Evolutionary conservation across 2,329 filamentous ascomycete species (phyloP), one percentile per base, ranked within the genome.

Genomic region (Ophiosphaerella narmari): DNA sequence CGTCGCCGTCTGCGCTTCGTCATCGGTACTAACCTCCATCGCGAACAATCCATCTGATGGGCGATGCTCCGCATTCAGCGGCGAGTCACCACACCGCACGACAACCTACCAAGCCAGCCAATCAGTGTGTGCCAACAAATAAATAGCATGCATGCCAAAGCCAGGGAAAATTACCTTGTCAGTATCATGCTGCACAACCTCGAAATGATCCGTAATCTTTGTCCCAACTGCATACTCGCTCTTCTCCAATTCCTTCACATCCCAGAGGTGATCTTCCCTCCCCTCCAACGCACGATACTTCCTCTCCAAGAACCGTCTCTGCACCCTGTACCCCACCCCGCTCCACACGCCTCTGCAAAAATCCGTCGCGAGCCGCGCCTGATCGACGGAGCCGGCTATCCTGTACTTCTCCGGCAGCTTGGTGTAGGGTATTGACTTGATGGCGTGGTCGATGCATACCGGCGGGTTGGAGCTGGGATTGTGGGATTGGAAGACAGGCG

Each of bases 171-270:
- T 21, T 56, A 74, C 73, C 70, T 70, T 74, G 9, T 72, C 64
- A 9, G 57, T 50, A 8, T 55, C 56, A 43, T 71, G 65, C 23
- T 73, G 66, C 34, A 75, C 51, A n/a, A 75, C 73, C 63, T 75
- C 73, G 38, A 75, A 75, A 54, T 75, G 72, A 60, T 75, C 73
- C 24, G 64, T 67, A 55, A 75, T 73, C 32, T 55, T 62, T 2
- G 70, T 73, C 4, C 72, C 72, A 2, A 74, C 65, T 8, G 47
- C 24, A 51, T 75, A 75, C 14, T 63, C 64, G 16, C 60, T 66
- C 49, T 56, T 59, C 26, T 56, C 64, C 46, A 75, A 48, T 39
- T 74, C 59, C 44, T 65, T 62, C 45, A 66, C 63, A 36, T 70
- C 67, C 73, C 72, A 75, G 1, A 75, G 57, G 33, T 70, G 55